Evolutionary conservation across 2,329 filamentous ascomycete genomes (phyloP).

Genomic region (Ophiognomonia clavigignenti-juglandacearum): DNA sequence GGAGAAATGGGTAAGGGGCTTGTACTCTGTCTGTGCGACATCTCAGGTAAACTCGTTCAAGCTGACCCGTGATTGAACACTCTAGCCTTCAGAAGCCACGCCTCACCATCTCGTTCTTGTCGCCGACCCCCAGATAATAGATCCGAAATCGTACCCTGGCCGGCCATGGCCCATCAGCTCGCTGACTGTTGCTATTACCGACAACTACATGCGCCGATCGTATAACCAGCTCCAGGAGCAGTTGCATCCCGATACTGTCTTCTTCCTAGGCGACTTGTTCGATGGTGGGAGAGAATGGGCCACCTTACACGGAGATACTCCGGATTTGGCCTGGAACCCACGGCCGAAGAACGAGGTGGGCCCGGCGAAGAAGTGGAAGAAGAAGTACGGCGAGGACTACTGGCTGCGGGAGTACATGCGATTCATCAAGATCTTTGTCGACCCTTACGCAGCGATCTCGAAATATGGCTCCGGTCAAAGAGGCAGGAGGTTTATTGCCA

Average conservation of each 20-base stretch:
- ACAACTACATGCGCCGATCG: slow-evolving; percentile 81
- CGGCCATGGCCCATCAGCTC: slow-evolving; percentile 58
- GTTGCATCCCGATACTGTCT: slow-evolving; percentile 77
- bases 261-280: slow-evolving; percentile 92
- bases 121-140: slow-evolving; percentile 87
- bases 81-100: slow-evolving; percentile 66
- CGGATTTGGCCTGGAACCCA: slow-evolving; percentile 54
- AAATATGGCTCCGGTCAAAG: slow-evolving; percentile 53
- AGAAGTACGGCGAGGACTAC: slow-evolving; percentile 71
- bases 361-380: slow-evolving; percentile 62
- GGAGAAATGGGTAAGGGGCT: slow-evolving; percentile 78
- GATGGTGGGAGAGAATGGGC: slow-evolving; percentile 96
- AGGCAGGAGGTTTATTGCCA: slow-evolving; percentile 74
- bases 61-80: slow-evolving; percentile 12
- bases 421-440: slow-evolving; percentile 81
- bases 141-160: slow-evolving; percentile 91
- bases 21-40: not conserved
- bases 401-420: slow-evolving; percentile 85
- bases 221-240: slow-evolving; percentile 73
- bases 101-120: slow-evolving; percentile 83
- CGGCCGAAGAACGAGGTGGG: slow-evolving; percentile 48
- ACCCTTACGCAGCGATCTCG: slow-evolving; percentile 54
- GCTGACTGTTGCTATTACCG: slow-evolving; percentile 61
- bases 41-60: no score
- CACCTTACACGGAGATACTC: slow-evolving; percentile 56